phyloP scores from a whole-genome alignment of 2,329 filamentous ascomycete genomes.

The Exserohilum turcica region DNA sequence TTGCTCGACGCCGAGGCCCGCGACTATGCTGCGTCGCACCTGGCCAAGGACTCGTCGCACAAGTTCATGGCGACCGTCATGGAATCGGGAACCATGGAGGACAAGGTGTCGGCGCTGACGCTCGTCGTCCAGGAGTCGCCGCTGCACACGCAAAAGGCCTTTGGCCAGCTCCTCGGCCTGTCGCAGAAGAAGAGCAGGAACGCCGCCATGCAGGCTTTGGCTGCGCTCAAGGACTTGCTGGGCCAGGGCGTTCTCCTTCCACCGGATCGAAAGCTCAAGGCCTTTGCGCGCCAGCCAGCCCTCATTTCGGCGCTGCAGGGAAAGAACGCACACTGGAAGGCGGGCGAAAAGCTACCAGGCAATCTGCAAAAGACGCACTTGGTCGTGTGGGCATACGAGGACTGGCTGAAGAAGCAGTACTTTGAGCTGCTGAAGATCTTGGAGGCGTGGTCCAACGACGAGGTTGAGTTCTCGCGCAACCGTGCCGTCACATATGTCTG shows the following conservation, averaged over 20 bases:
- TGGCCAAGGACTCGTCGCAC: conserved; percentile 82
- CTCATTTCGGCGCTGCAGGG: conserved; percentile 73
- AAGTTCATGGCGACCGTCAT: conserved; percentile 98
- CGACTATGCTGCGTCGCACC: conserved; percentile 71
- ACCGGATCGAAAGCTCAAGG: conserved; percentile 75
- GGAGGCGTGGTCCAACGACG: conserved; percentile 91
- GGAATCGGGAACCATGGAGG: conserved; percentile 91
- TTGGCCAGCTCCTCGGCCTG: conserved; percentile 80
- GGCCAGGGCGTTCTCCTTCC: conserved; percentile 87
- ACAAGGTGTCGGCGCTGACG: conserved; percentile 95
- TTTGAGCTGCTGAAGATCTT: conserved; percentile 92
- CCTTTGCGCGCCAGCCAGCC: conserved; percentile 79
- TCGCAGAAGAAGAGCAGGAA: conserved; percentile 93
- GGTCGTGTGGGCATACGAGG: conserved; percentile 88
- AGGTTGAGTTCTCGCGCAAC: conserved; percentile 89
- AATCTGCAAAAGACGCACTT: conserved; percentile 77
- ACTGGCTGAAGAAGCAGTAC: conserved; percentile 92
- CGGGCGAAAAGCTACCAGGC: conserved; percentile 72
- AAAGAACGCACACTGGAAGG: conserved; percentile 66
- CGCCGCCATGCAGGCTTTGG: conserved; percentile 89
- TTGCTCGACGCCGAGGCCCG: conserved; percentile 79
- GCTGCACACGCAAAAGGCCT: conserved; percentile 85
- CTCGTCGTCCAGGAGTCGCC: conserved; percentile 95
- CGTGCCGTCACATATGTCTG: conserved; percentile 90
- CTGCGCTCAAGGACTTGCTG: conserved; percentile 91